Base-by-base conservation (phyloP, 192 early-diverging fungal species). In the Gaertneriomyces sp. region DNA sequence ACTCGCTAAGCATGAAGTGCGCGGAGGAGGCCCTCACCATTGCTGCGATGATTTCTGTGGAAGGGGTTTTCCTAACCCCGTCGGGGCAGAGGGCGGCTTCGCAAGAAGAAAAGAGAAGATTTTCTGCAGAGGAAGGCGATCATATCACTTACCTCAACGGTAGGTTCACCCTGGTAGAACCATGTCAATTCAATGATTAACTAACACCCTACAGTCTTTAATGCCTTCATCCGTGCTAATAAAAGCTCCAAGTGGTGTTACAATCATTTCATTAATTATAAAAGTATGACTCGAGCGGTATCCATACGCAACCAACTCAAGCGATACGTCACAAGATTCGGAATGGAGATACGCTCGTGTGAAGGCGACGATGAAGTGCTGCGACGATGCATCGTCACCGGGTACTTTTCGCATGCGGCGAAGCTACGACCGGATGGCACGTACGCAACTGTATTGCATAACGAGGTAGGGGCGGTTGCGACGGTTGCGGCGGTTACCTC, bases 361-460 rank as follows among this genome's bases (percentile, higher is more conserved):
- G 19, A 54, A 12, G 74, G 64, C 9, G 82, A 83, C 42, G 77
- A 69, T 19, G 67, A 70, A 43, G 74, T 69, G 46, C 77, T 93
- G 11, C 66, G 86, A 19, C 89, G 85, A 63, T 91, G 90, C 60
- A 77, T 93, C 11, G 75, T 84, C 0, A 81, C 80, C 44, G 89
- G 89, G 16, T 91, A 85, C 60, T 93, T 93, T 74, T 68, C 84
- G 4, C 83, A 91, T n/a, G 88, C 89, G 7, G 90, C 90, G 0
- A 79, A 75, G 67, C 80, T 87, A 58, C 74, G 82, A 20, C 72
- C 77, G 1, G 85, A 91, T 72, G 89, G 89, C 7, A 79, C 81
- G 6, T 90, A 88, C 66, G 68, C 74, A 58, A 88, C 87, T 40
- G 77, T 91, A 16, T 74, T 82, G 9, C 83, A 88, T 40, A 78